Conservation (phyloP, 1,284 basidiomycete genomes). For the Cystobasidiaceae sp. region DNA sequence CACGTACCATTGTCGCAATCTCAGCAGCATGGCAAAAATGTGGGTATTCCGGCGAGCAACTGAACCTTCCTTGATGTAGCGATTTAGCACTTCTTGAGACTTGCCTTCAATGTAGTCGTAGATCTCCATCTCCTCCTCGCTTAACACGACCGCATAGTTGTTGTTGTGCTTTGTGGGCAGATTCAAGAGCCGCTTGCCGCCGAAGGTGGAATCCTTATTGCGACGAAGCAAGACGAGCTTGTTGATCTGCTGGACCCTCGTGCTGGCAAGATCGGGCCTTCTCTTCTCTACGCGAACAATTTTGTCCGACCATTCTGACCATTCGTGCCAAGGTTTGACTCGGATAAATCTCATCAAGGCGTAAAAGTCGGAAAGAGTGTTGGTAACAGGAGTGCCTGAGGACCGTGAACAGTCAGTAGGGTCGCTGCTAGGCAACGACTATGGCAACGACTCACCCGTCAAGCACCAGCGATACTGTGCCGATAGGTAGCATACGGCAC, state of each 20-base stretch:
- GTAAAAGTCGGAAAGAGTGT: slow-evolving; percentile 68
- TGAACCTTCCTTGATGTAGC: slow-evolving; percentile 27
- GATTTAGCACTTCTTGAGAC: slow-evolving; percentile 10
- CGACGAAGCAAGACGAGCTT: slow-evolving; percentile 74
- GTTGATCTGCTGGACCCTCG: slow-evolving; percentile 53
- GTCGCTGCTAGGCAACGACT: too few relatives aligned
- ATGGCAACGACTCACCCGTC: too few relatives aligned
- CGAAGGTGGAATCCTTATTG: slow-evolving; percentile 88
- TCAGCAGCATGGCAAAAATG: slow-evolving; percentile 56
- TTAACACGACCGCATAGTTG: slow-evolving; percentile 33
- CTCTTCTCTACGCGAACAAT: slow-evolving; percentile 51
- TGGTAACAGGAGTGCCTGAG: slow-evolving; percentile 48
- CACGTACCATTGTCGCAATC: slow-evolving; percentile 57
- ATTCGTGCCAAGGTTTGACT: slow-evolving; percentile 54
- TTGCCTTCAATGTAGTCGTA: slow-evolving; percentile 52
- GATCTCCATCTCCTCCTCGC: slow-evolving; percentile 43
- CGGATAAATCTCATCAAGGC: slow-evolving; percentile 81
- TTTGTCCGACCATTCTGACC: slow-evolving; percentile 16
- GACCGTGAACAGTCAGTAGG: too few relatives aligned
- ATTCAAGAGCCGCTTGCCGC: slow-evolving; percentile 76
- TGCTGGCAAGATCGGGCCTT: slow-evolving; percentile 58
- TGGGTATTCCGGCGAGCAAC: slow-evolving; percentile 53
- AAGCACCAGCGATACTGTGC: slow-evolving; percentile 83
- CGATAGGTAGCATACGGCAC: slow-evolving; percentile 58
- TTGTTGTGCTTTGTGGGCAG: slow-evolving; percentile 74